Evolutionary conservation across 2,329 filamentous ascomycete species (phyloP).

Genomic region (Byssothecium circinans): DNA sequence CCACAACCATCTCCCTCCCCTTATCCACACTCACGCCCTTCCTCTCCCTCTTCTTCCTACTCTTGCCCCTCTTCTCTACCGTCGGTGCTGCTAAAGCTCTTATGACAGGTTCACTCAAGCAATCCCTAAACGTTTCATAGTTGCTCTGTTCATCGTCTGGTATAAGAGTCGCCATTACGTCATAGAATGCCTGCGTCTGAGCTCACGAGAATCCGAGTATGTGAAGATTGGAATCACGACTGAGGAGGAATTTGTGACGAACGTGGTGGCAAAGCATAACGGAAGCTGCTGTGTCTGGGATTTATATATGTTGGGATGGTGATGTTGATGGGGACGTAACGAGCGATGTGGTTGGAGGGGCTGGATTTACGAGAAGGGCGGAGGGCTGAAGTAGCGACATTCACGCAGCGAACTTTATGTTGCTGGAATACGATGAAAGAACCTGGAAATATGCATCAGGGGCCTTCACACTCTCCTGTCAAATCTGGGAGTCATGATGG

Average conservation of each 20-base stretch:
- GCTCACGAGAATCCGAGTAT: too few relatives aligned
- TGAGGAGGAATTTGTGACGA: too few relatives aligned
- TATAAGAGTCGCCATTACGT: conserved; percentile 35
- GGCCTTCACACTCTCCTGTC: too few relatives aligned
- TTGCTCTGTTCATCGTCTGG: conserved; percentile 52
- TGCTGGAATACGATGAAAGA: background rate
- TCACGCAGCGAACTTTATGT: too few relatives aligned
- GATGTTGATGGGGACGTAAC: background rate
- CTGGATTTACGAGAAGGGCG: background rate
- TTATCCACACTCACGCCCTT: conserved; percentile 20
- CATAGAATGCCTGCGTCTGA: conserved; percentile 1
- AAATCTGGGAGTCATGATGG: background rate
- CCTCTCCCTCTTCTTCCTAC: conserved; percentile 35
- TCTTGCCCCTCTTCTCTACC: conserved; percentile 48
- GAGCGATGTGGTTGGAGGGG: background rate
- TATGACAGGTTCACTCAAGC: conserved; percentile 69
- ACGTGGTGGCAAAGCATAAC: too few relatives aligned
- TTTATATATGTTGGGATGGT: background rate
- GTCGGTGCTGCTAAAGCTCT: conserved; percentile 56
- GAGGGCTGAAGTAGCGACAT: background rate
- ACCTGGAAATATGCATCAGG: too few relatives aligned
- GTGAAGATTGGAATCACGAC: too few relatives aligned
- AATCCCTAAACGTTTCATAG: conserved; percentile 72
- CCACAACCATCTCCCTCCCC: background rate
- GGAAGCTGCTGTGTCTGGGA: background rate